These are phyloP conservation scores for Epichloe bromicola DNA, from an alignment of 2,329 filamentous ascomycete species.

Conservation along the genomic window DNA sequence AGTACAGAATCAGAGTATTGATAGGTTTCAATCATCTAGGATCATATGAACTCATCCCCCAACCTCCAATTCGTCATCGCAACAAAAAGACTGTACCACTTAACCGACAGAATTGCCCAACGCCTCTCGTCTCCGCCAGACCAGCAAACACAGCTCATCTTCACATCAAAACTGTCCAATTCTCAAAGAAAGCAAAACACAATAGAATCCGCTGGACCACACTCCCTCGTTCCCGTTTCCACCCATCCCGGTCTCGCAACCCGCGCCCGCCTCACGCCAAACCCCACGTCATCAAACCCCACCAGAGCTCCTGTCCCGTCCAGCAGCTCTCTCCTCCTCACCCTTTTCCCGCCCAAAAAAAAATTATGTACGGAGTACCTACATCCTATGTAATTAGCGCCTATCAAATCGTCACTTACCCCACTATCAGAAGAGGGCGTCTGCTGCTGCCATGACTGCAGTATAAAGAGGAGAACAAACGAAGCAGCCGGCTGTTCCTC, in stretches of 20 bases:
- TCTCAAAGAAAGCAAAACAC: too few relatives aligned
- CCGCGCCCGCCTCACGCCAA: too few relatives aligned
- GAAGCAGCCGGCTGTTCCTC: constrained; percentile 2
- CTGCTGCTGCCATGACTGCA: not conserved
- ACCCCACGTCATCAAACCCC: constrained; percentile 17
- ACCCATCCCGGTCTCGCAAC: not conserved
- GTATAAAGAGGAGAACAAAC: constrained; percentile 1
- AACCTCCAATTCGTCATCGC: not conserved
- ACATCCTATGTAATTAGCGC: not conserved
- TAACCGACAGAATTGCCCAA: not conserved
- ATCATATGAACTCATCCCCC: too few relatives aligned
- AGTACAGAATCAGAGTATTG: not conserved
- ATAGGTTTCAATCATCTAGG: not conserved
- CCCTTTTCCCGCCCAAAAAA: too few relatives aligned
- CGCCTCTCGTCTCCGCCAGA: too few relatives aligned
- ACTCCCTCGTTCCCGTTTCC: not conserved
- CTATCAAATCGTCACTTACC: constrained; percentile 10
- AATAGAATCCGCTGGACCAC: not conserved
- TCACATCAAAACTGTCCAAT: too few relatives aligned
- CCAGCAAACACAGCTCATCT: too few relatives aligned
- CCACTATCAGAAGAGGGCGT: constrained; percentile 8
- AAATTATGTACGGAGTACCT: not conserved
- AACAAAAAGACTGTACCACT: not conserved
- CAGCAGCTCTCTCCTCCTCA: not conserved
- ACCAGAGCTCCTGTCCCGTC: constrained; percentile 6